Percentiles rank a stretch among this genome's conserved stretches.
These are phyloP conservation scores for Candida sonorensis DNA, from an alignment of 805 yeast genomes.

Conservation along the genomic window DNA sequence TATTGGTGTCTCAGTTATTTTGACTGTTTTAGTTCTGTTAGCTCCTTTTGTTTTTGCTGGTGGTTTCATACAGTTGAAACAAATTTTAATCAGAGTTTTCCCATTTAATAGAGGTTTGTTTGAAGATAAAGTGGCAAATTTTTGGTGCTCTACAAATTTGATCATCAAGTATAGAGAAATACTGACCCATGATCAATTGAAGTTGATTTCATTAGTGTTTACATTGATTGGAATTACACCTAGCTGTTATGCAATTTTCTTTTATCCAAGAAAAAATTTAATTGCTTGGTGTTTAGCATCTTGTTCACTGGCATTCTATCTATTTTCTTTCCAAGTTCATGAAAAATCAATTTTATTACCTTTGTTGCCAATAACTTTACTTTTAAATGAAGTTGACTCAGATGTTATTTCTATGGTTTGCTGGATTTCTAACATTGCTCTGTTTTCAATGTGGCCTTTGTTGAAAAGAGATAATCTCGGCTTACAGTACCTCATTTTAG, in stretches of 20 bases:
- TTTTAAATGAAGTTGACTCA: conserved; percentile 49
- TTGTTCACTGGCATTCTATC: conserved; percentile 79
- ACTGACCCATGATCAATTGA: conserved; percentile 53
- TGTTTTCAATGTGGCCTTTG: conserved; percentile 86
- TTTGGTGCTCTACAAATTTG: conserved; percentile 93
- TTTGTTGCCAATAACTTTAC: conserved; percentile 71
- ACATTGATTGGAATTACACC: conserved; percentile 54
- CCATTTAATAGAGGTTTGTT: conserved; percentile 92
- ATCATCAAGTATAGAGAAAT: conserved; percentile 59
- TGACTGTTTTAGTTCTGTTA: conserved; percentile 44
- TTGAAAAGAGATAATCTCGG: conserved; percentile 66
- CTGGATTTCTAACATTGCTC: conserved; percentile 82
- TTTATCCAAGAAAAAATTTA: conserved; percentile 44
- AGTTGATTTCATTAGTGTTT: conserved; percentile 44
- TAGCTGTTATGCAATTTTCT: conserved; percentile 41
- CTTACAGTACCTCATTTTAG: conserved; percentile 63
- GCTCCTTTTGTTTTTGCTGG: conserved; percentile 54
- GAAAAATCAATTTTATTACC: conserved; percentile 90
- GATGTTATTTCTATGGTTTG: conserved; percentile 64
- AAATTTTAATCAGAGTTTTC: conserved; percentile 63
- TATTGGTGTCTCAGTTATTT: conserved; percentile 58
- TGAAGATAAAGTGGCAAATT: conserved; percentile 95
- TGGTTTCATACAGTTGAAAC: conserved; percentile 42
- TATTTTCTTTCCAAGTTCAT: conserved; percentile 94
- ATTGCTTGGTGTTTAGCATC: conserved; percentile 72